These are phyloP conservation scores for Aspergillus arachidicola DNA, from an alignment of 2,329 filamentous ascomycete species.

Conservation along the genomic window DNA sequence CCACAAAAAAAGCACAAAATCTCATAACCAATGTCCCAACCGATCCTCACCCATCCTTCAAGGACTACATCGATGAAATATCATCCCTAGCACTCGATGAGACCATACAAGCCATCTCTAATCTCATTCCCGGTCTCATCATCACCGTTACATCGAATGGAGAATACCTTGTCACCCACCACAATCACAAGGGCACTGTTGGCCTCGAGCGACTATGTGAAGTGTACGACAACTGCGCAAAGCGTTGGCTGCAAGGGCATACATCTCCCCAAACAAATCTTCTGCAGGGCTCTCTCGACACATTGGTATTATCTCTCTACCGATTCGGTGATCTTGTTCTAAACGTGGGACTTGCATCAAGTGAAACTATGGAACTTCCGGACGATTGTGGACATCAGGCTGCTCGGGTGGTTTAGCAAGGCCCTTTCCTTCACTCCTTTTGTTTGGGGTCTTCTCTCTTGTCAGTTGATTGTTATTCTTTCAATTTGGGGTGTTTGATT, in stretches of 20 bases:
- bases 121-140: not conserved
- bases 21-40: not conserved
- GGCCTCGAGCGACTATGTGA: not conserved
- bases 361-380: not conserved
- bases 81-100: not conserved
- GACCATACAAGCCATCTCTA: not conserved
- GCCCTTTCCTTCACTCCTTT: not conserved
- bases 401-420: not conserved
- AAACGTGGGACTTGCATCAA: not conserved
- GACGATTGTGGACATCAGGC: not conserved
- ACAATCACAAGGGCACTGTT: not conserved
- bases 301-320: not conserved
- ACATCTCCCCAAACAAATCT: not conserved
- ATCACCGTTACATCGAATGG: not conserved
- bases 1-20: not conserved
- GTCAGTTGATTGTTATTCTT: not conserved
- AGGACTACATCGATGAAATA: not conserved
- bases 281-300: not conserved
- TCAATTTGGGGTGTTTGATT: not conserved
- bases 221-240: not conserved
- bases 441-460: not conserved
- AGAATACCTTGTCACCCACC: not conserved
- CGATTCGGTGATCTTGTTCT: not conserved
- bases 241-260: not conserved
- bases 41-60: not conserved